These are phyloP conservation scores for Stagonosporopsis cucurbitacearum DNA, from an alignment of 2,329 filamentous ascomycete genomes.

Conservation along the genomic window DNA sequence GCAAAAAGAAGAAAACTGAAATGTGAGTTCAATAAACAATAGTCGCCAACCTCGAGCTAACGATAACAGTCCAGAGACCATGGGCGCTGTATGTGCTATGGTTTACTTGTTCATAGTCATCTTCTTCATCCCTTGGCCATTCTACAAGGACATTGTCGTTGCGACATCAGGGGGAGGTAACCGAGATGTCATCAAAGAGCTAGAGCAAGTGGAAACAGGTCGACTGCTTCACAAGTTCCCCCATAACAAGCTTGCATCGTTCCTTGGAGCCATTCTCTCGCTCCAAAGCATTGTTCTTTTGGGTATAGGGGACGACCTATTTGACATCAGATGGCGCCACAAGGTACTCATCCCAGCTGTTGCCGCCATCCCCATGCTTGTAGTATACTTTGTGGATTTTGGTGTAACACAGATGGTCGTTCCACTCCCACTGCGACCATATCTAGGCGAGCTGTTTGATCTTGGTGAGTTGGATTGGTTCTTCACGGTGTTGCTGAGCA, in stretches of 20 bases:
- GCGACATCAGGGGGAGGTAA: constrained; percentile 94
- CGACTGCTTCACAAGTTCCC: constrained; percentile 90
- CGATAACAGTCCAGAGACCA: constrained; percentile 77
- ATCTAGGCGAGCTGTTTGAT: constrained; percentile 84
- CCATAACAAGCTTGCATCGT: constrained; percentile 95
- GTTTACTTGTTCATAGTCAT: constrained; percentile 91
- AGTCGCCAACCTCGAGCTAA: constrained; percentile 21
- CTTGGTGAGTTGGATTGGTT: constrained; percentile 57
- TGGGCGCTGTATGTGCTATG: constrained; percentile 91
- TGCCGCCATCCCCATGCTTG: constrained; percentile 88
- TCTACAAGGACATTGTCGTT: constrained; percentile 97
- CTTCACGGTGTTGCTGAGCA: background rate
- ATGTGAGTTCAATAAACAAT: constrained; percentile 61
- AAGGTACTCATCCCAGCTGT: constrained; percentile 98
- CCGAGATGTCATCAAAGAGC: constrained; percentile 79
- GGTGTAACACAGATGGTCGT: constrained; percentile 95
- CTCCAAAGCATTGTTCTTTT: constrained; percentile 90
- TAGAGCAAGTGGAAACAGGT: constrained; percentile 77
- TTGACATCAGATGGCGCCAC: constrained; percentile 98
- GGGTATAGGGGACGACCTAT: constrained; percentile 92
- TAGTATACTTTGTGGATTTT: constrained; percentile 98
- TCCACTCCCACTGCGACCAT: constrained; percentile 81
- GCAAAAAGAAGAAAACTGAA: constrained; percentile 75
- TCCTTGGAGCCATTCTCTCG: constrained; percentile 90
- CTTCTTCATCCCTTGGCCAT: constrained; percentile 92